Evolutionary conservation across 805 yeast genomes (phyloP), one percentile per base, ranked within the genome.

Genomic region (Vanderwaltozyma polyspora): DNA sequence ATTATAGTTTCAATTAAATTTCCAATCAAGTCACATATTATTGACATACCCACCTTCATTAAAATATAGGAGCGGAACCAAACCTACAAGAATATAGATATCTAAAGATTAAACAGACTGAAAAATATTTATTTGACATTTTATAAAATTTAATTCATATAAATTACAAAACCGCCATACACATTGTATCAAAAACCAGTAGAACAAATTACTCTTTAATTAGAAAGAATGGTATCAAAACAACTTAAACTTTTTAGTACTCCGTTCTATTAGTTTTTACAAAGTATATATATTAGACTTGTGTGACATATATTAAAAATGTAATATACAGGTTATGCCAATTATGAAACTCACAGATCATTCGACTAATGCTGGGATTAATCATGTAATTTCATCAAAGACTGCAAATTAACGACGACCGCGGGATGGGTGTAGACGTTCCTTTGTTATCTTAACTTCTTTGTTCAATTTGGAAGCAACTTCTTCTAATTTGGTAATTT

Each of bases 401-500:
- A n/a, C n/a, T n/a, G n/a, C n/a, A 22, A 33, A n/a, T 35, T 40
- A 45, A 48, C 51, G 54, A 38, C 46, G 51, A 32, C 37, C 37
- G 28, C 42, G 39, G 15, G 46, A 36, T 35, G 51, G 49, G 34
- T 43, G 44, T 36, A 51, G 46, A 46, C 58, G 59, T 43, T 55
- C 60, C 33, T 49, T 52, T 24, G 48, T 46, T 33, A 52, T 51
- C 38, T 54, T 55, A 34, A 51, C 51, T 40, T 55, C 60, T 42
- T 54, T 57, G 40, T 50, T 80, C 63, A 91, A 69, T 30, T 79
- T 74, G 42, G 85, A 66, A 15, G 95, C 93, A 52, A 89, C 70
- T 57, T 81, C 85, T 68, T 89, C 95, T 60, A 89, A 70, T 55
- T 76, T 79, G 40, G 91, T 70, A 46, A 85, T 72, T 55, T 82